phyloP scores from a whole-genome alignment of 768 basidiomycete genomes.

The Pisolithus sp. region DNA sequence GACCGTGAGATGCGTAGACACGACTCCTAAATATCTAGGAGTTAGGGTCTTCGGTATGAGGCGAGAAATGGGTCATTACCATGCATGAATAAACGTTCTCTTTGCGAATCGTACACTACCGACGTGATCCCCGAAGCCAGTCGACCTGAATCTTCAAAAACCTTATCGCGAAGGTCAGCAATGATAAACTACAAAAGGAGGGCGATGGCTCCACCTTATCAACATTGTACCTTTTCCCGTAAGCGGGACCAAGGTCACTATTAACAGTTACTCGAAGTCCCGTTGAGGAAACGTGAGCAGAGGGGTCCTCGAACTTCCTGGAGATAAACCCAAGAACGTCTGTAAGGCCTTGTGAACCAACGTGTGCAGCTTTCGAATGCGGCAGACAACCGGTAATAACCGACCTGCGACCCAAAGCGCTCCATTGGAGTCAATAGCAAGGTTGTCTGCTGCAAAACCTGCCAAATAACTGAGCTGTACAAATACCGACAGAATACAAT shows the following conservation, averaged over 20 bases:
- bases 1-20: slow-evolving; percentile 30
- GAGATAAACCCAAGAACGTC: slow-evolving; percentile 28
- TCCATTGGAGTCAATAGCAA: slow-evolving; percentile 53
- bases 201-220: slow-evolving; percentile 43
- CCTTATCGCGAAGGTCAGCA: slow-evolving; percentile 27
- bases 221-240: slow-evolving; percentile 52
- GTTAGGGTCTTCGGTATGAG: background rate
- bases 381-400: slow-evolving; percentile 1
- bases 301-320: slow-evolving; percentile 40
- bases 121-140: slow-evolving; percentile 52
- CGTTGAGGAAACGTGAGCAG: slow-evolving; percentile 38
- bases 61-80: slow-evolving; percentile 33
- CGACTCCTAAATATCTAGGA: slow-evolving; percentile 19
- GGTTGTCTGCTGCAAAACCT: slow-evolving; percentile 56
- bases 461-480: slow-evolving; percentile 3
- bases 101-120: slow-evolving; percentile 47
- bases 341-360: slow-evolving; percentile 34
- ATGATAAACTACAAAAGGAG: slow-evolving; percentile 4
- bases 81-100: slow-evolving; percentile 48
- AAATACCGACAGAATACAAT: background rate
- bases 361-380: background rate
- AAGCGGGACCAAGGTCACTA: slow-evolving; percentile 43
- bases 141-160: slow-evolving; percentile 62
- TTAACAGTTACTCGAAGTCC: slow-evolving; percentile 51
- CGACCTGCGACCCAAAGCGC: slow-evolving; percentile 58